Base-by-base conservation (phyloP, 139 green algal genomes). In the Microglena sp. region DNA sequence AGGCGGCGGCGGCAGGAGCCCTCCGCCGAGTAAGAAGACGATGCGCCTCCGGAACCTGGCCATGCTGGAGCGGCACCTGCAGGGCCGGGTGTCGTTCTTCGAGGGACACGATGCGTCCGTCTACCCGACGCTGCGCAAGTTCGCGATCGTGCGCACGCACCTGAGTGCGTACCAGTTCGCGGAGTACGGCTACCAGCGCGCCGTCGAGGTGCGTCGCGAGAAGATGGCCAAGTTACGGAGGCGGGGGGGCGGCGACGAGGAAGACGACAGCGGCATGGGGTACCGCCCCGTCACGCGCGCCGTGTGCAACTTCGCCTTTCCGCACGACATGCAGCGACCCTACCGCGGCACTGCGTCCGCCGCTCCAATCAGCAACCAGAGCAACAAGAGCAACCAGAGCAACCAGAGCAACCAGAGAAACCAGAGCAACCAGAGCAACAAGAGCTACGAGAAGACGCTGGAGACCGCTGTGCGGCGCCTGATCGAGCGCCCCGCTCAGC, bases 61-160 rank as follows among this genome's bases (percentile, higher is more conserved):
- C n/a, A n/a, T n/a, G n/a, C n/a, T n/a, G n/a, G n/a, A n/a, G n/a
- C n/a, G n/a, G n/a, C n/a, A n/a, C n/a, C n/a, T n/a, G n/a, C n/a
- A n/a, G n/a, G n/a, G n/a, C n/a, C n/a, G n/a, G n/a, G n/a, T 66
- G 7, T 66, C 60, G 5, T 66, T 33, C 33, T 54, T 66, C 33
- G 5, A 5, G 60, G 35, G 33, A 22, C 33, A 56, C 60, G 60
- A 54, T 34, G 21, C 33, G 15, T 27, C 15, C 5, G 21, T 66
- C 6, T 66, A 66, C 60, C 60, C 60, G 15, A 54, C 33, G 33
- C 7, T 66, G 8, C 15, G 33, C 21, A 31, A 33, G 5, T 33
- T 55, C 15, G 15, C 6, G 8, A 35, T 55, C 60, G 60, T 66
- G 60, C 33, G 33, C 33, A 15, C 55, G 21, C 60, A 33, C 33